phyloP scores from a whole-genome alignment of 371 early-diverging fungal genomes.

The Saksenaea vasiformis region DNA sequence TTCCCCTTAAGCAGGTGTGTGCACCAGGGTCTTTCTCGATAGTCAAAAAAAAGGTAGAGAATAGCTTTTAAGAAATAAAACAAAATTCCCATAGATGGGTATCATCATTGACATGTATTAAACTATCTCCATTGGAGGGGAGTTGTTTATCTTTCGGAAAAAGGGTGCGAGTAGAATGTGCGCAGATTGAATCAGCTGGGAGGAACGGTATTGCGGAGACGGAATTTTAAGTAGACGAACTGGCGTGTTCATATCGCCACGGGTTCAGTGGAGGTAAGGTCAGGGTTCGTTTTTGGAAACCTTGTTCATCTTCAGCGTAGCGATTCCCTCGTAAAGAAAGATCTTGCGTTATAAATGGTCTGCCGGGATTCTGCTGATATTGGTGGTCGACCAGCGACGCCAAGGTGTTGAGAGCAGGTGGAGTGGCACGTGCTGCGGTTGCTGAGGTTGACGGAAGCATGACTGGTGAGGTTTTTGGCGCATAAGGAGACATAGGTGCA shows the following conservation, averaged over 20 bases:
- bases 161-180: neutral
- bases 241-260: conserved; percentile 3
- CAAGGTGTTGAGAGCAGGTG: conserved; percentile 33
- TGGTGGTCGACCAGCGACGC: conserved; percentile 43
- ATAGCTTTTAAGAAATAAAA: neutral
- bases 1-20: neutral
- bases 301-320: neutral
- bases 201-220: neutral
- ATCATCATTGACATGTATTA: neutral
- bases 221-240: neutral
- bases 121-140: neutral
- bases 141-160: neutral
- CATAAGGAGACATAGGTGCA: conserved; percentile 4
- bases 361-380: conserved; percentile 12
- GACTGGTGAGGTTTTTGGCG: neutral
- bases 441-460: conserved; percentile 6
- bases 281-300: neutral
- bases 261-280: conserved; percentile 10
- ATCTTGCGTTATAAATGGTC: conserved; percentile 21
- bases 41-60: too few species aligned
- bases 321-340: neutral
- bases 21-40: too few species aligned
- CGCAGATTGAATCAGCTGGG: neutral
- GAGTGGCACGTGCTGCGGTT: conserved; percentile 10
- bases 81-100: neutral